Evolutionary conservation across 305 asterid species (phyloP), one percentile per base, ranked within the genome.

Genomic region (Fraxinus nigra): DNA sequence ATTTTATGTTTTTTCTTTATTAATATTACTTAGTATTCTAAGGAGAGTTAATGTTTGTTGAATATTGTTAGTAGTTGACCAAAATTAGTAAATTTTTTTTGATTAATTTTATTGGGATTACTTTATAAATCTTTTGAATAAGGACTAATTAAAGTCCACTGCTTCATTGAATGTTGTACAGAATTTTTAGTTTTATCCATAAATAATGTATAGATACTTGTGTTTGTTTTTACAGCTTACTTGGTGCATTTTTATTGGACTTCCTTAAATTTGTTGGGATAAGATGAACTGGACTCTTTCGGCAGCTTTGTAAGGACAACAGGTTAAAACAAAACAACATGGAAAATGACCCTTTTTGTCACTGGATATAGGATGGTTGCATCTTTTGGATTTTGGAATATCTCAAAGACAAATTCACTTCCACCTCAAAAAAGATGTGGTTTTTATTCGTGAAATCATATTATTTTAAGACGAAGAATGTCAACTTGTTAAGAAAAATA

Each of bases 231-330:
- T n/a, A 14, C 33, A 61, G 33, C 70, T 61, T 7, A 22, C 30
- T 61, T 61, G 70, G 70, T 22, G 70, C 70, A 0, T 79, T 79
- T 24, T 83, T 78, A 83, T 79, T 83, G 86, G 86, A 67, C 70
- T 65, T 48, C 32, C 75, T 63, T 79, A 75, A 75, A 43, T 79
- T 80, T 83, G 56, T 75, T 38, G 24, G 83, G 86, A 80, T 83
- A 83, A 83, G 83, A 75, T 75, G 73, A n/a, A 51, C 63, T 75
- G 72, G 40, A 70, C 26, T 20, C 30, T 8, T 30, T 79, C 69
- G 83, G 78, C 78, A 72, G 74, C 72, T 26, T 83, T 38, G 34
- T 56, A 37, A 32, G 37, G 79, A 11, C 46, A 76, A 2, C 22
- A 51, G 33, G 26, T 78, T 26, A 54, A 78, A 34, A 69, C 69